phyloP scores from a whole-genome alignment of 805 yeast genomes.

The Starmerella ratchasimensis region DNA sequence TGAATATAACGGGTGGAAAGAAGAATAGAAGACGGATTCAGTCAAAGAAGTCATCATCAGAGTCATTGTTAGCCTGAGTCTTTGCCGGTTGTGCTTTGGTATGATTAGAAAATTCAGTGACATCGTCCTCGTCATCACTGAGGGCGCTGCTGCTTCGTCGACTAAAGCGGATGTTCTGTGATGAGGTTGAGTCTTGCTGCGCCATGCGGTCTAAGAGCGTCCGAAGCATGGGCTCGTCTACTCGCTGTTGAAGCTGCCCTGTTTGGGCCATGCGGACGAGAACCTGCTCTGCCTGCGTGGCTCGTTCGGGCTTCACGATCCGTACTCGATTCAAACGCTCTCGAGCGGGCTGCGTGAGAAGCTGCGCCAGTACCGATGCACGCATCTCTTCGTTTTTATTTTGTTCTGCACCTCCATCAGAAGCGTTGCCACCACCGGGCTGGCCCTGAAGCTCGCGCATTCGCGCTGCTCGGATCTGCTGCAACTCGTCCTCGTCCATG shows the following conservation, averaged over 20 bases:
- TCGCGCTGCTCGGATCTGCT: constrained; percentile 88
- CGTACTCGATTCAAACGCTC: constrained; percentile 78
- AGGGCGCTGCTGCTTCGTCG: constrained; percentile 41
- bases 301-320: constrained; percentile 84
- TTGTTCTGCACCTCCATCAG: not conserved
- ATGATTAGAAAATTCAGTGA: not conserved
- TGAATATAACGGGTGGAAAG: not conserved
- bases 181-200: constrained; percentile 44
- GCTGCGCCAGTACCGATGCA: constrained; percentile 39
- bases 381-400: constrained; percentile 30
- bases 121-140: constrained; percentile 28
- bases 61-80: constrained; percentile 18
- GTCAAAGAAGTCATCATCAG: constrained; percentile 33
- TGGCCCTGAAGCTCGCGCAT: constrained; percentile 55
- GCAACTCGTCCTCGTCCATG: constrained; percentile 48
- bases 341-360: constrained; percentile 69
- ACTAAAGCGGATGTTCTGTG: constrained; percentile 9
- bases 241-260: constrained; percentile 61
- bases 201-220: constrained; percentile 72
- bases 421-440: constrained; percentile 23
- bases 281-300: constrained; percentile 73
- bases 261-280: constrained; percentile 55
- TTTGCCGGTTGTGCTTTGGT: not conserved
- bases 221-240: constrained; percentile 73
- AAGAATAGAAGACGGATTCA: constrained; percentile 12